Conservation (phyloP, 192 early-diverging fungal genomes). For the Lunasporangiospora selenospora region DNA sequence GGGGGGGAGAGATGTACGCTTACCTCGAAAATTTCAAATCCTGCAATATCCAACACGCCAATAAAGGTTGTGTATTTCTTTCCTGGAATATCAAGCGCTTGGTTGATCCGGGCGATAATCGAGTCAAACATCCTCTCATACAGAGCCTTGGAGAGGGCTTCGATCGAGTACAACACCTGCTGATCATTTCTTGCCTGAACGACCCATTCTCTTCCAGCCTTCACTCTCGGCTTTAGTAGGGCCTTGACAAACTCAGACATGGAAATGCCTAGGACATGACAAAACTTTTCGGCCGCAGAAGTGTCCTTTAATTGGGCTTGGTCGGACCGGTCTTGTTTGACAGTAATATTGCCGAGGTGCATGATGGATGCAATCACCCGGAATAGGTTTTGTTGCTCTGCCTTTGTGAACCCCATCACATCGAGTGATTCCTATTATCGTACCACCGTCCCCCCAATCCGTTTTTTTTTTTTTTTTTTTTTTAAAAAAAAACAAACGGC, state of each 20-base stretch:
- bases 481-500: constrained; percentile 3
- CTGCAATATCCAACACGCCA: constrained; percentile 96
- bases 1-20: constrained; percentile 2
- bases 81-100: constrained; percentile 60
- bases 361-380: constrained; percentile 80
- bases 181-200: constrained; percentile 79
- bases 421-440: constrained; percentile 74
- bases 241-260: constrained; percentile 80
- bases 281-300: constrained; percentile 77
- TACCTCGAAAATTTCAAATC: constrained; percentile 97
- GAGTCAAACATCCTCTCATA: constrained; percentile 94
- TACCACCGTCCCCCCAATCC: too few relatives aligned
- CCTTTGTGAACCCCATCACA: constrained; percentile 72
- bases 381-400: constrained; percentile 80
- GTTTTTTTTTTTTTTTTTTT: too few relatives aligned
- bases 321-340: constrained; percentile 76
- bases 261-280: constrained; percentile 90
- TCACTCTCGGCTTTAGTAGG: constrained; percentile 84
- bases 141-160: constrained; percentile 84
- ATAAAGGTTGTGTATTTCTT: constrained; percentile 84
- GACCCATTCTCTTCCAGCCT: constrained; percentile 93
- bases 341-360: constrained; percentile 88
- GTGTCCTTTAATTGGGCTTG: constrained; percentile 79
- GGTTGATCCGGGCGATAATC: constrained; percentile 85
- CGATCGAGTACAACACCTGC: constrained; percentile 85